Evolutionary conservation across 1,139 yeast species (phyloP), one percentile per base, ranked within the genome.

Genomic region (Meyerozyma elateridarum): DNA sequence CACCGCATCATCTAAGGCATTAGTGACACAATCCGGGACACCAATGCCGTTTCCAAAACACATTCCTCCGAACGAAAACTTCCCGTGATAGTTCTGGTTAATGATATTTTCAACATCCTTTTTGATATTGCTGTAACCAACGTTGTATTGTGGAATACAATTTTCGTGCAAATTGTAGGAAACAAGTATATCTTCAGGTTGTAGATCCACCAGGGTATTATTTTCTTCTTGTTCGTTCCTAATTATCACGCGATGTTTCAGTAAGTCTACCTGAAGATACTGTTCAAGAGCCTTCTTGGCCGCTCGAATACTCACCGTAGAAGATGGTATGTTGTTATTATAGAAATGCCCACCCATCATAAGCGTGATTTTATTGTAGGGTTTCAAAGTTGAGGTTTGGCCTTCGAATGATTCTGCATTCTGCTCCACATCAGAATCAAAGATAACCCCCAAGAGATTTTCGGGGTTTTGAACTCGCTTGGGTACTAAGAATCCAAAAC

Each of bases 401-500:
- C 26, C 40, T 29, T 38, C 40, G 35, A 70, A 45, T 8, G 56
- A 51, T 21, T 51, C 42, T 17, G 72, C 62, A 37, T 70, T 59
- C 40, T 69, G 64, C 49, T 79, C 89, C 9, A 85, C 73, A 31
- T 85, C 88, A 1, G 96, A 85, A 53, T 91, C 97, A 56, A 84
- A 91, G 20, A 91, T 87, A 2, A 87, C 87, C 2, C 98, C 98
- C 26, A 91, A 63, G 13, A 88, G 59, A 15, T 74, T 67, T 32
- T 78, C 80, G 1, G 76, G 71, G 45, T 85, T 82, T 6, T 53
- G 45, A 59, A 58, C 49, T 59, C 69, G 24, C 32, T 53, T 53
- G 1, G 98, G 98, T 3, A 87, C 85, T 34, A 91, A 68, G 46
- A 84, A 87, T 2, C 98, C 98, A 64, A 91, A 91, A 31, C 96